phyloP scores from a whole-genome alignment of 371 early-diverging fungal species.

The Mucor velutinosus region DNA sequence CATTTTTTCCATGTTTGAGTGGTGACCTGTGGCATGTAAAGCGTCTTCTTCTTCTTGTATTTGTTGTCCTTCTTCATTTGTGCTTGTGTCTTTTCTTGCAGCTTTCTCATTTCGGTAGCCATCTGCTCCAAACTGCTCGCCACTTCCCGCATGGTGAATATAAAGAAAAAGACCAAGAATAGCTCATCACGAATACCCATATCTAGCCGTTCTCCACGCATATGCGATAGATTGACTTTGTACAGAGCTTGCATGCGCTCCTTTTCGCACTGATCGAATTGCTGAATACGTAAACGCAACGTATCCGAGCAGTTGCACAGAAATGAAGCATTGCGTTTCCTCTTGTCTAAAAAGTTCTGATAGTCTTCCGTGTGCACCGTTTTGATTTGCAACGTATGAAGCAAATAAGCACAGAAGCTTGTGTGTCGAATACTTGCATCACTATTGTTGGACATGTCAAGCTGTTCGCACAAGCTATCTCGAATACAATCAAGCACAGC shows the following conservation, averaged over 20 bases:
- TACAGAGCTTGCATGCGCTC: slow-evolving; percentile 42
- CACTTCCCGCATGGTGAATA: slow-evolving; percentile 59
- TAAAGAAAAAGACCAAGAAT: slow-evolving; percentile 63
- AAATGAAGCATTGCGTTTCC: neutral
- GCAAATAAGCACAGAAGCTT: slow-evolving; percentile 23
- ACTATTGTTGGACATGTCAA: slow-evolving; percentile 53
- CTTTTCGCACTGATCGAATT: slow-evolving; percentile 43
- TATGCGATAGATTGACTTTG: slow-evolving; percentile 33
- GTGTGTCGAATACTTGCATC: slow-evolving; percentile 36
- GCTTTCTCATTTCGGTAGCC: slow-evolving; percentile 36
- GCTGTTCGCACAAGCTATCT: slow-evolving; percentile 40
- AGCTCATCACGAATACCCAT: slow-evolving; percentile 55
- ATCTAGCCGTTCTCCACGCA: slow-evolving; percentile 37
- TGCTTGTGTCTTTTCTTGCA: slow-evolving; percentile 20
- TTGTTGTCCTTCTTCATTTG: slow-evolving; percentile 12
- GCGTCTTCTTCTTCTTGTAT: slow-evolving; percentile 29
- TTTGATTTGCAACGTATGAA: slow-evolving; percentile 24
- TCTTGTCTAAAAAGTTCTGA: neutral
- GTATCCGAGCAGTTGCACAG: slow-evolving; percentile 30
- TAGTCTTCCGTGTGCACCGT: slow-evolving; percentile 3
- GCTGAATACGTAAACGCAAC: slow-evolving; percentile 23
- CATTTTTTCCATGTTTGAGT: slow-evolving; percentile 55
- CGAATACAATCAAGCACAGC: slow-evolving; percentile 46
- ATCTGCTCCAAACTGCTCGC: slow-evolving; percentile 50
- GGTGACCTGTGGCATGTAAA: slow-evolving; percentile 59